Base-by-base conservation (phyloP, 2,329 filamentous ascomycete species). In the Mycosphaerella sp. region DNA sequence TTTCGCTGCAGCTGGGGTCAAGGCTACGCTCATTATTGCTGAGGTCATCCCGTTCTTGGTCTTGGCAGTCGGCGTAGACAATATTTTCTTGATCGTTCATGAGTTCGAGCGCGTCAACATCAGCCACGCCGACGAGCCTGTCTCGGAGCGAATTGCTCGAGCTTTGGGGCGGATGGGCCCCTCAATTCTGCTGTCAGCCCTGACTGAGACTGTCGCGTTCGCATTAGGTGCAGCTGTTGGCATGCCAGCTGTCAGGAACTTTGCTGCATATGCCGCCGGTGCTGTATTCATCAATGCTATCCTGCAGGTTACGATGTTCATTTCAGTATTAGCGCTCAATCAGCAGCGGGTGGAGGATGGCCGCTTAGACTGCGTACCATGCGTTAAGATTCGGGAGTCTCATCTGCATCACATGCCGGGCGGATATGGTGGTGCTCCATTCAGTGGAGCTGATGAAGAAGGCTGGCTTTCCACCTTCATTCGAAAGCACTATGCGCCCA, bases 21-120 rank as follows among this genome's bases (percentile, higher is more conserved):
- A 95, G 71, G 93, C 91, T 12, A 98, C 93, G 0, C 75, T 98
- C 59, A 98, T 98, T 64, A 98, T 98, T 55, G 91, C 94, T 4
- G 93, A 98, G 66, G 93, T 98, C 55, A 98, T 98, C 58, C 93
- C 93, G 0, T 98, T 98, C 70, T 84, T 98, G 58, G 91, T 98
- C 8, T 75, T 98, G 16, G 93, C 93, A 10, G 90, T 98, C 25
- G 93, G 93, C 41, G 94, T 98, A 2, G 93, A 98, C 77, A 98
- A 98, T 66, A 97, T 98, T 63, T 98, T 98, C 73, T 75, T 98
- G 50, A 95, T 98, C 53, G 93, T 98, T 0, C 93, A 98, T 70
- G 93, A 98, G 70, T 95, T 98, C 53, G 93, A 98, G 67, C 81
- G 93, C 27, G 87, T 96, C 66, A 98, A 98, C 64, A 73, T 89